Percentiles rank a stretch among this genome's conserved stretches.
These are phyloP conservation scores for Zasmidium angulare DNA, from an alignment of 2,329 filamentous ascomycete genomes.

Conservation along the genomic window DNA sequence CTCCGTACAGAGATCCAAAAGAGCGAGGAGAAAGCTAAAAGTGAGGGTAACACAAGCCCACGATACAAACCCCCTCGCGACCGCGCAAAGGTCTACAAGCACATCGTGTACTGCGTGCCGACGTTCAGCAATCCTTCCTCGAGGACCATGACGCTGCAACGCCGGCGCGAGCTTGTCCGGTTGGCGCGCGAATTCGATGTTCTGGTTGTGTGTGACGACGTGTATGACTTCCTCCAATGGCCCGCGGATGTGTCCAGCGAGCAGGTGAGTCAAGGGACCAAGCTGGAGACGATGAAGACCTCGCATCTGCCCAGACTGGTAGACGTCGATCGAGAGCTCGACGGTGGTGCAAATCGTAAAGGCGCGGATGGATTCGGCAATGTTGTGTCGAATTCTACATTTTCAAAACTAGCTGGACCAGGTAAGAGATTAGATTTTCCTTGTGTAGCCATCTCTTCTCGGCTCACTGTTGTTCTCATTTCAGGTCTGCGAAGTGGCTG, in stretches of 20 bases:
- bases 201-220: constrained; percentile 84
- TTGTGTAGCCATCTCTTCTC: not conserved
- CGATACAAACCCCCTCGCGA: constrained; percentile 56
- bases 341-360: constrained; percentile 51
- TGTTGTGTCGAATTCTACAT: constrained; percentile 80
- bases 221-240: constrained; percentile 93
- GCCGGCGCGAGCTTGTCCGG: constrained; percentile 68
- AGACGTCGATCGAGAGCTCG: constrained; percentile 72
- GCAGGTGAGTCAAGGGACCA: constrained; percentile 8
- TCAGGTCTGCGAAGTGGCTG: constrained; percentile 75
- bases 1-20: constrained; percentile 53
- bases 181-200: constrained; percentile 78
- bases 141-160: constrained; percentile 71
- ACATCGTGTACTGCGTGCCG: constrained; percentile 85
- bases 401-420: constrained; percentile 82
- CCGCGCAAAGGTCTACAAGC: constrained; percentile 73
- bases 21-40: constrained; percentile 45
- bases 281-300: constrained; percentile 24
- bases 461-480: not conserved
- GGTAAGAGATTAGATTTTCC: constrained; percentile 38
- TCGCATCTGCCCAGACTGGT: constrained; percentile 68
- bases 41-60: constrained; percentile 21
- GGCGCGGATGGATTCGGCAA: constrained; percentile 70
- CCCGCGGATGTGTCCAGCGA: constrained; percentile 40
- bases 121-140: constrained; percentile 88